These are phyloP conservation scores for Pugionium dolabratum DNA, from an alignment of 345 rosid species.

Conservation along the genomic window DNA sequence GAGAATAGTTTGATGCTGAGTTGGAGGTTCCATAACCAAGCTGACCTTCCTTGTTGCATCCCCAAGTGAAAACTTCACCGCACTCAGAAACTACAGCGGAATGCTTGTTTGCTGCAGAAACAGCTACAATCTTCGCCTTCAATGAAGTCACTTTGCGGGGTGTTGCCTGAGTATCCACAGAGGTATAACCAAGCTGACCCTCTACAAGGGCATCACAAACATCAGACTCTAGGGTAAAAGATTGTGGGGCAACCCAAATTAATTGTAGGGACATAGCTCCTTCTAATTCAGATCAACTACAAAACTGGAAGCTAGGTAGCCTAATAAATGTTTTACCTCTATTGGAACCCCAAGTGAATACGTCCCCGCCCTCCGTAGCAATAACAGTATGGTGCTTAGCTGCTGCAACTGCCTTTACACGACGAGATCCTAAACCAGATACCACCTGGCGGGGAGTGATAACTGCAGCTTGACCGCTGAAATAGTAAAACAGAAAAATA, in stretches of 20 bases:
- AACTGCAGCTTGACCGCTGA: slow-evolving; percentile 98
- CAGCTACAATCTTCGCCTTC: slow-evolving; percentile 71
- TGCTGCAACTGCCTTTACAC: slow-evolving; percentile 92
- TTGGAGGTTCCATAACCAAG: slow-evolving; percentile 99
- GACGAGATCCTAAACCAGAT: slow-evolving; percentile 77
- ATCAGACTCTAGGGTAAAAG: slow-evolving; percentile 16
- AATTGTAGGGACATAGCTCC: slow-evolving; percentile 4
- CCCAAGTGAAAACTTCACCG: slow-evolving; percentile 98
- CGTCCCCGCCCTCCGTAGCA: slow-evolving; percentile 89
- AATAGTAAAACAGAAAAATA: slow-evolving; percentile 17
- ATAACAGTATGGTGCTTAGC: slow-evolving; percentile 97
- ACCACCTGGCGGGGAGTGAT: slow-evolving; percentile 95
- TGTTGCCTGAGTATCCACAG: slow-evolving; percentile 94
- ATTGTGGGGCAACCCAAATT: not conserved
- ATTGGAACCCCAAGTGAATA: slow-evolving; percentile 97
- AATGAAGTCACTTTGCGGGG: slow-evolving; percentile 91
- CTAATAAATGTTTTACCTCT: slow-evolving; percentile 58
- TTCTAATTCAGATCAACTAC: not conserved
- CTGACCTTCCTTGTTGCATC: slow-evolving; percentile 95
- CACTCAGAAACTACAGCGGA: slow-evolving; percentile 87
- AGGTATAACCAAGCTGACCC: slow-evolving; percentile 98
- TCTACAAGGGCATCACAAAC: slow-evolving; percentile 52
- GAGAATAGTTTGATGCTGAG: slow-evolving; percentile 94
- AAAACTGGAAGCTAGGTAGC: not conserved
- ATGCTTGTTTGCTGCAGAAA: slow-evolving; percentile 96